phyloP scores from a whole-genome alignment of 768 basidiomycete genomes.

The Kwoniella bestiolae region DNA sequence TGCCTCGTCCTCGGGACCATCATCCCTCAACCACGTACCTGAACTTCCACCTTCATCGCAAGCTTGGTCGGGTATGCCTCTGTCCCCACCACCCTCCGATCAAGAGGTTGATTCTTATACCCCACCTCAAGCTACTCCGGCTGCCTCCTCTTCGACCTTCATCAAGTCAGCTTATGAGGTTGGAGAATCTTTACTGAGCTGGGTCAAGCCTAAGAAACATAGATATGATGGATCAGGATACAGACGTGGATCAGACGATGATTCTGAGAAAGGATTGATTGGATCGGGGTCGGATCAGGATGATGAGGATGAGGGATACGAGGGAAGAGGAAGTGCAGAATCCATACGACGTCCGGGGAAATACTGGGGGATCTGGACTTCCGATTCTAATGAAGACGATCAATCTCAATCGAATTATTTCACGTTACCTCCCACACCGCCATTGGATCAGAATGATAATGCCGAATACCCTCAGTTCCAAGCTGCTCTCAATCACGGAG shows the following conservation, averaged over 20 bases:
- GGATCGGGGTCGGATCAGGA: constrained; percentile 37
- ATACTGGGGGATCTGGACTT: constrained; percentile 35
- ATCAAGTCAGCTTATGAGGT: constrained; percentile 38
- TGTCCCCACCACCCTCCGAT: constrained; percentile 7
- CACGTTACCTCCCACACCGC: constrained; percentile 39
- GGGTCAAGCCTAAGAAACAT: constrained; percentile 18
- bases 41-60: constrained; percentile 2
- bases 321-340: constrained; percentile 12
- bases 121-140: neutral
- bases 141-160: constrained; percentile 3
- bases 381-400: constrained; percentile 16
- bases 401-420: constrained; percentile 35
- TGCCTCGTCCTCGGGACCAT: neutral
- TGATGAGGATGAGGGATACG: constrained; percentile 5
- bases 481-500: constrained; percentile 2
- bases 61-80: constrained; percentile 3
- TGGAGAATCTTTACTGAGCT: constrained; percentile 32
- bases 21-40: constrained; percentile 3
- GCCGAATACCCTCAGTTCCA: constrained; percentile 15
- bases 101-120: neutral
- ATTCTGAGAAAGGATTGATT: constrained; percentile 28
- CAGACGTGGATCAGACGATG: constrained; percentile 26
- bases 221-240: neutral
- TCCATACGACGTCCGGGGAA: constrained; percentile 5
- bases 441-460: constrained; percentile 17